phyloP scores from a whole-genome alignment of 345 rosid species.

The Citrus sinensis region DVS_A1.0 CM039164.1:19899501-19900000 shows the following conservation, averaged over 20 bases:
- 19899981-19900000: constrained; percentile 10
- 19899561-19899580: neutral
- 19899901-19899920: constrained; percentile 19
- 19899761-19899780: constrained; percentile 17
- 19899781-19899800: neutral
- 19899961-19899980: constrained; percentile 23
- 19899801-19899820: constrained; percentile 23
- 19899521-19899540: neutral
- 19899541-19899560: neutral
- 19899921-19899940: constrained; percentile 43
- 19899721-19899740: constrained; percentile 7
- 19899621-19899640: neutral
- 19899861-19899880: constrained; percentile 23
- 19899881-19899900: neutral
- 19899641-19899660: neutral
- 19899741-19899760: constrained; percentile 3
- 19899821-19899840: constrained; percentile 25
- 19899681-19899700: neutral
- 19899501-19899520: neutral
- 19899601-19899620: neutral
- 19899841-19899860: constrained; percentile 12
- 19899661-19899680: neutral
- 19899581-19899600: neutral
- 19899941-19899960: constrained; percentile 21
- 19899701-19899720: neutral